These are phyloP conservation scores for Pleurotus cornucopiae DNA, from an alignment of 768 basidiomycete species.

Conservation along the genomic window DNA sequence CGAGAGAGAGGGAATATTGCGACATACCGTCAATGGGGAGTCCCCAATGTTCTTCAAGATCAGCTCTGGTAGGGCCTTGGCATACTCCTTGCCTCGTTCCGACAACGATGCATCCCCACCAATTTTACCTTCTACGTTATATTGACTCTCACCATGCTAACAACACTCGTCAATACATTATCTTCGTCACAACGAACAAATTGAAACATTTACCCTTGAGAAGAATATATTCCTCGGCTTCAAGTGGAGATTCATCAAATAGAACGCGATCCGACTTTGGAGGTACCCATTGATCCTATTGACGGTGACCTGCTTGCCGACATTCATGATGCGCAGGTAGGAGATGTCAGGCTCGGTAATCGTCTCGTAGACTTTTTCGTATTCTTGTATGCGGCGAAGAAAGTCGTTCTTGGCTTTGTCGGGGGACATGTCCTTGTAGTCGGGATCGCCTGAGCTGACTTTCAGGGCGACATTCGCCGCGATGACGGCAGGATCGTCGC, in stretches of 20 bases:
- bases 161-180: slow-evolving; percentile 8
- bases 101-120: slow-evolving; percentile 95
- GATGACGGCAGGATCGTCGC: slow-evolving; percentile 91
- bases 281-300: slow-evolving; percentile 91
- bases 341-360: slow-evolving; percentile 88
- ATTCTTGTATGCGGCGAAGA: slow-evolving; percentile 82
- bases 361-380: slow-evolving; percentile 94
- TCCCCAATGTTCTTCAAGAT: slow-evolving; percentile 91
- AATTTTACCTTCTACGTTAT: slow-evolving; percentile 94
- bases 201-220: slow-evolving; percentile 64
- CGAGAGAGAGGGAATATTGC: background rate
- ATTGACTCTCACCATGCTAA: slow-evolving; percentile 97
- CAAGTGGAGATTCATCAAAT: slow-evolving; percentile 96
- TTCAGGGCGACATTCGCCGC: slow-evolving; percentile 96
- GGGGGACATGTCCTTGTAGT: slow-evolving; percentile 86
- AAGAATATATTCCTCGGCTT: slow-evolving; percentile 97
- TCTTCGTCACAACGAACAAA: background rate
- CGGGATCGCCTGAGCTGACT: slow-evolving; percentile 94
- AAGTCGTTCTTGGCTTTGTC: slow-evolving; percentile 91
- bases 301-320: slow-evolving; percentile 85
- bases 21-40: slow-evolving; percentile 73
- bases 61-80: slow-evolving; percentile 78
- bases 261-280: slow-evolving; percentile 96
- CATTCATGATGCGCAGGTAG: slow-evolving; percentile 89
- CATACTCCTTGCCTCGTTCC: slow-evolving; percentile 79